Evolutionary conservation across 2,329 filamentous ascomycete species (phyloP), one percentile per base, ranked within the genome.

Genomic region (Biscogniauxia marginata): DNA sequence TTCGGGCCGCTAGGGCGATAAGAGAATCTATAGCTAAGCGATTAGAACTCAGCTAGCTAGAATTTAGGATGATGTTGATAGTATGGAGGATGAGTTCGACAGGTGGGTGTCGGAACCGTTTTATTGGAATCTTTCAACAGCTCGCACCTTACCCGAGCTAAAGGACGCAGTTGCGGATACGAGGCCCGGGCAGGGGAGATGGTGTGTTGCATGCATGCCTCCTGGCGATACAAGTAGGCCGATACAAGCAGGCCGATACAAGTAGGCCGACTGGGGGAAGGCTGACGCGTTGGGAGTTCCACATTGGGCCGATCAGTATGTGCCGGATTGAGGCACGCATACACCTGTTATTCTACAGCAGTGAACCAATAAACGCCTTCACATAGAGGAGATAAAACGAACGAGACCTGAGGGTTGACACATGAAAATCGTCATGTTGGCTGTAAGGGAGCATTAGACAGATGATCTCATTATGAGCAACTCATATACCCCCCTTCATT

Each of bases 201-300:
- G 30, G 30, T 39, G 30, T 39, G 30, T 39, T 39, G 30, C 30
- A 39, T 39, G n/a, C 30, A 39, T 39, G 30, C 30, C n/a, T 39
- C n/a, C 30, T 39, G 13, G 30, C 30, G 13, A 39, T 39, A 16
- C 30, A 39, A 39, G n/a, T n/a, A n/a, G n/a, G n/a, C n/a, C n/a
- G n/a, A n/a, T n/a, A n/a, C n/a, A n/a, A n/a, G n/a, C n/a, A n/a
- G n/a, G n/a, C n/a, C n/a, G n/a, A n/a, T n/a, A n/a, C n/a, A n/a
- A n/a, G n/a, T n/a, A n/a, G n/a, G n/a, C n/a, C n/a, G n/a, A n/a
- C n/a, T n/a, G n/a, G 54, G 62, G 56, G 54, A 57, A 60, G 56
- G 57, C 57, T 67, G 64, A 64, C 61, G 64, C 63, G 62, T 60
- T 64, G 52, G 44, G 49, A 59, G 65, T 67, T 65, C 62, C 64